Evolutionary conservation across 108 stramenopile species (phyloP), one percentile per base, ranked within the genome.

Genomic region (Cyclostephanos tholiformis): DNA sequence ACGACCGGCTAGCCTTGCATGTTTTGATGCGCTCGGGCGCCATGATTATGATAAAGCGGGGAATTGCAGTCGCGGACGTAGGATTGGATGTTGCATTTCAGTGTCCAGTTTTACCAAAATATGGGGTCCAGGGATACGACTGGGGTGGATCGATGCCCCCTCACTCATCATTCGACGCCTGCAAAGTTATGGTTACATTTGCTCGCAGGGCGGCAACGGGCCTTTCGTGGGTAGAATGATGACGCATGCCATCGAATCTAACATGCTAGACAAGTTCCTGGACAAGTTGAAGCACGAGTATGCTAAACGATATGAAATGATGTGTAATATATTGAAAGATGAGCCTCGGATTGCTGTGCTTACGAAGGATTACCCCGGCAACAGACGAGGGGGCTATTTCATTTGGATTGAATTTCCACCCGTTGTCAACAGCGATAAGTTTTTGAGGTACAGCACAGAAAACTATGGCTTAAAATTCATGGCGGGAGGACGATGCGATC

Each of bases 31-130:
- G 19, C 9, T 55, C 22, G 8, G 22, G 53, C 53, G 26, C 10
- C 60, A 50, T 27, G 27, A 62, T 51, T 27, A 22, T 43, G 12
- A 23, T 57, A 46, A 60, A 43, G 2, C 60, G 16, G 25, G 17
- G 17, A 26, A 38, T 41, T 7, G 50, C 30, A 59, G 68, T n/a
- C 17, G 51, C 25, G 29, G 26, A 12, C 50, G 0, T 26, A 53
- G 55, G 23, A n/a, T 26, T 32, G 89, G 89, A 27, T 86, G 89
- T 52, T 90, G 86, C 71, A 78, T 86, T 55, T 86, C 89, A 35
- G 84, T 90, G 12, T 86, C 85, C 38, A 86, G 85, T n/a, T 90
- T 90, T 46, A 90, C 89, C 17, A 90, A 90, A 70, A 90, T 90
- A 36, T 90, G 85, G 64, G 73, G 84, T 26, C 90, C 87, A 13